Base-by-base conservation (phyloP, 192 early-diverging fungal species). In the Globomyces pollinis-pini region DNA sequence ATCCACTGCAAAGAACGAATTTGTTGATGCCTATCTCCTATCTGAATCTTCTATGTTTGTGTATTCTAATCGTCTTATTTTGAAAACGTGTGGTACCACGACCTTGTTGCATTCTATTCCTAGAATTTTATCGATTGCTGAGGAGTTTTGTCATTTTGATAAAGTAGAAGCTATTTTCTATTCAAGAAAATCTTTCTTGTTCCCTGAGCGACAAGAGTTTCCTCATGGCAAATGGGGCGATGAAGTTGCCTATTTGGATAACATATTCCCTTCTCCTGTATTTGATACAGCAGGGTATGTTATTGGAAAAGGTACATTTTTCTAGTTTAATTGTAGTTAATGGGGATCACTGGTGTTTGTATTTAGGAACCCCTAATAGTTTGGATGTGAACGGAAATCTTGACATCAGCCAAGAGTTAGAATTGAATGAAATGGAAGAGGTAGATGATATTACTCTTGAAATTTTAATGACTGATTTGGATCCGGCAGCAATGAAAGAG, bases 21-120 rank as follows among this genome's bases (percentile, higher is more conserved):
- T 87, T 67, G 71, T 86, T 30, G 91, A 94, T 68, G 91, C 93
- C 8, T 99, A 91, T 71, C 76, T 99, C 42, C 78, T 98, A 55
- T 94, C 90, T 72, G 95, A 98, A 77, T 94, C 91, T 13, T 94
- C 92, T 41, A 88, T 98, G 84, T 98, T 98, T 72, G 91, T 98
- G 15, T 96, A 93, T 67, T 83, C 86, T n/a, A 87, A 96, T 78
- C 89, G 91, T 60, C 59, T 98, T 30, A 89, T 98, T 43, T 74
- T 98, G 56, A 98, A 98, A 77, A 98, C 95, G 11, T 98, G 95
- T 72, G 95, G 95, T 16, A 96, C 95, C 9, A 98, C 95, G 16
- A 94, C 91, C 8, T 73, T 98, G 24, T 69, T 98, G 66, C 77
- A 88, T 60, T 90, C 95, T 30, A 66, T 98, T 47, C 88, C 91